Conservation (phyloP, 345 rosid species). For the Ceriops decandra region DNA sequence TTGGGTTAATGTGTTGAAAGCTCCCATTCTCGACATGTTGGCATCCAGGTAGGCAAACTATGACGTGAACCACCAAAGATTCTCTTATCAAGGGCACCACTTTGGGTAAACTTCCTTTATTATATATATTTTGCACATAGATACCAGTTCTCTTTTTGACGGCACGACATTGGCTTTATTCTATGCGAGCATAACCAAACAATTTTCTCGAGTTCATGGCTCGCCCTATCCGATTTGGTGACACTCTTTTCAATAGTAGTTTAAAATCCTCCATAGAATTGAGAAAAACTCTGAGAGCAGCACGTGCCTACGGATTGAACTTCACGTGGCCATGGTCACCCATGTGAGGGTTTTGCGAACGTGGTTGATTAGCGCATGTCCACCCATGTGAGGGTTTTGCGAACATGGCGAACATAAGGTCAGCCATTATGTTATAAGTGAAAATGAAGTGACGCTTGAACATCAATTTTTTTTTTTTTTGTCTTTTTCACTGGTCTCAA, state of each 20-base stretch:
- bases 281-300: slow-evolving; percentile 22
- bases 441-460: no score
- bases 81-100: slow-evolving; percentile 17
- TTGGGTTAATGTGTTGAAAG: background rate
- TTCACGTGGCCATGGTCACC: slow-evolving; percentile 42
- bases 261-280: background rate
- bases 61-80: slow-evolving; percentile 44
- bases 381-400: slow-evolving; percentile 33
- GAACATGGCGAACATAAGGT: background rate
- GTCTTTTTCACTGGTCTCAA: no score
- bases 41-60: slow-evolving; percentile 35
- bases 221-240: background rate
- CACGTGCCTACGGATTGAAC: slow-evolving; percentile 40
- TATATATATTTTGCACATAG: background rate
- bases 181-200: background rate
- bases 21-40: slow-evolving; percentile 50
- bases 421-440: no score
- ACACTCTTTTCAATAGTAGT: slow-evolving; percentile 7
- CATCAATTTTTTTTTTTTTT: no score
- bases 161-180: background rate
- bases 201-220: background rate
- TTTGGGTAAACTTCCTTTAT: background rate
- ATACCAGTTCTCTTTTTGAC: slow-evolving; percentile 2
- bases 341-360: slow-evolving; percentile 29
- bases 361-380: background rate